Percentiles rank a stretch among this genome's conserved stretches.
These are phyloP conservation scores for Phytophthora quininea DNA, from an alignment of 352 stramenopile genomes.

Conservation along the genomic window DNA sequence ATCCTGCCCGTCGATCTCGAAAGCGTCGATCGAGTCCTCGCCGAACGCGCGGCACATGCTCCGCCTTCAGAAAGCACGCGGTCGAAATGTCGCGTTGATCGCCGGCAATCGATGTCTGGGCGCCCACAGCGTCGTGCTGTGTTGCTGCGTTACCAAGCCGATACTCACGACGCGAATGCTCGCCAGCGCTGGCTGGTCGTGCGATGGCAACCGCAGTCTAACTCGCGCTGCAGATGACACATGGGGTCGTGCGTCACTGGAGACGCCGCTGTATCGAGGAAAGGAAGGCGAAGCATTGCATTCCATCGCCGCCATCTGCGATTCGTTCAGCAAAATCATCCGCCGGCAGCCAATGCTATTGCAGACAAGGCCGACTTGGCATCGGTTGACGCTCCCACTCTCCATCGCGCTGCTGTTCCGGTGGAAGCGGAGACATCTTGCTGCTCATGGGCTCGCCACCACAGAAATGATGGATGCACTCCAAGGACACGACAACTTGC, in stretches of 20 bases:
- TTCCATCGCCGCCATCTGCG: too few relatives aligned
- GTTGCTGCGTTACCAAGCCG: not conserved
- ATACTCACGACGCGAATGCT: not conserved
- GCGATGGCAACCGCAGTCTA: not conserved
- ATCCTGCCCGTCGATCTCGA: conserved; percentile 15
- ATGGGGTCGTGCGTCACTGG: not conserved
- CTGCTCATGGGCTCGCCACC: not conserved
- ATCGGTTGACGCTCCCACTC: not conserved
- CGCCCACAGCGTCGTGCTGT: not conserved
- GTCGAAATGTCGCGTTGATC: not conserved
- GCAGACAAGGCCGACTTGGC: not conserved
- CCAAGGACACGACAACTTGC: too few relatives aligned
- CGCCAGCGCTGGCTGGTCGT: too few relatives aligned
- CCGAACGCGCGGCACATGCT: not conserved
- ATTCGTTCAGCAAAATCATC: too few relatives aligned
- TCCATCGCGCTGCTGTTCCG: not conserved
- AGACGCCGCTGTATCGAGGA: too few relatives aligned
- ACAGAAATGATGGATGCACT: conserved; percentile 3
- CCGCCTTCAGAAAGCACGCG: not conserved
- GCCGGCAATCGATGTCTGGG: too few relatives aligned
- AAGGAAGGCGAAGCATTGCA: too few relatives aligned
- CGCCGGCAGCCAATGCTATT: not conserved
- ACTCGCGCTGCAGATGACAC: not conserved
- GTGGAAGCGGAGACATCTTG: not conserved
- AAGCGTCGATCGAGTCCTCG: not conserved